Base-by-base conservation (phyloP, 2,329 filamentous ascomycete species). In the Juglanconis oblonga region DNA sequence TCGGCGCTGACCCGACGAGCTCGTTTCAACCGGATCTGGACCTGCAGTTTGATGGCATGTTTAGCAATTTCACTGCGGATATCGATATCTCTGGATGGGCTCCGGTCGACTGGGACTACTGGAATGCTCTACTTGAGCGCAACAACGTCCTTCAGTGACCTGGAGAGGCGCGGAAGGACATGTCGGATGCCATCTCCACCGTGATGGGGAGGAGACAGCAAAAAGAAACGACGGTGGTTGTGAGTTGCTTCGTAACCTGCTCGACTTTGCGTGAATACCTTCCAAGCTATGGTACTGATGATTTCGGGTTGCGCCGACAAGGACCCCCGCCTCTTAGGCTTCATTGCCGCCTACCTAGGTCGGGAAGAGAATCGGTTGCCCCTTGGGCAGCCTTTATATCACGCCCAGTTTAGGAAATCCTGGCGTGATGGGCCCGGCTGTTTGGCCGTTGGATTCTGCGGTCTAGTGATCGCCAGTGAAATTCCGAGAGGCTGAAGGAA, bases 21-120 rank as follows among this genome's bases (percentile, higher is more conserved):
- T 38, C 53, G 5, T 63, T 61, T 32, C 55, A 40, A 9, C 42
- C 54, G 13, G 55, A 55, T 31, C 32, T 58, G 14, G 58, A 63
- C 24, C 54, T 61, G 47, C 61, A 52, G 14, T 59, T 59, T 17
- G 59, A 64, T 36, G 51, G 59, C 49, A 64, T 64, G 14, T 59
- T 64, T 2, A 52, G 54, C 42, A 59, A 53, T 10, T 54, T 64
- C 47, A 57, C 56, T 7, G 57, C 52, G 4, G 62, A 64, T 13
- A 49, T 62, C 14, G 62, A 59, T 13, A 35, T 59, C 10, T 53
- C 52, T 9, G 62, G 59, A 3, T 61, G 55, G 55, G 59, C 47
- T 1, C 59, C 59, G 38, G 57, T 64, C 29, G 55, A 64, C 31
- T 64, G 62, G 62, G 59, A 52, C 17, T 62, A 59, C 5, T 64